Evolutionary conservation across 306 rosid species (phyloP).

Genomic region (Senna siamea): DNA sequence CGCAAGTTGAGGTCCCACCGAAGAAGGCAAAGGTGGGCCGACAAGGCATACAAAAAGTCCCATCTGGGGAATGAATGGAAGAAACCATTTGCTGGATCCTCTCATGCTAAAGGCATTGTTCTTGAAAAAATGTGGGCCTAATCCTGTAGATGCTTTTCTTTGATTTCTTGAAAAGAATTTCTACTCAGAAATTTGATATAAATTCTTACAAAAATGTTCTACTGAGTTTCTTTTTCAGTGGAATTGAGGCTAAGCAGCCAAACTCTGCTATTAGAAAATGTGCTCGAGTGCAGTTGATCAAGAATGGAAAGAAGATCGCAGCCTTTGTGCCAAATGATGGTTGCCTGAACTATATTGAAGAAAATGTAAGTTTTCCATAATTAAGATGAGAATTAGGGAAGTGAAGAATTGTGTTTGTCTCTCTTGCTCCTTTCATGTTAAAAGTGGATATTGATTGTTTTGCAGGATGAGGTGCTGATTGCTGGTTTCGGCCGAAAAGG

Average conservation of each 20-base stretch:
- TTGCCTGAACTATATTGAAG: slow-evolving; percentile 66
- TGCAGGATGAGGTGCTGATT: slow-evolving; percentile 73
- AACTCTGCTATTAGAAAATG: slow-evolving; percentile 75
- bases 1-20: slow-evolving; percentile 76
- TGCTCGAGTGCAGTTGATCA: slow-evolving; percentile 69
- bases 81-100: slow-evolving; percentile 72
- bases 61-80: slow-evolving; percentile 74
- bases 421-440: not conserved
- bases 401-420: not conserved
- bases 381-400: slow-evolving; percentile 9
- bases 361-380: slow-evolving; percentile 51
- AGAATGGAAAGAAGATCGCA: slow-evolving; percentile 71
- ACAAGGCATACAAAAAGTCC: slow-evolving; percentile 68
- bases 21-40: slow-evolving; percentile 72
- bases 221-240: slow-evolving; percentile 44
- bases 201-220: slow-evolving; percentile 5
- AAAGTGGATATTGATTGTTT: not conserved
- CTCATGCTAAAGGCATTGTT: slow-evolving; percentile 67
- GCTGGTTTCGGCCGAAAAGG: slow-evolving; percentile 72
- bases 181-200: not conserved
- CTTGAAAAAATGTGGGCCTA: slow-evolving; percentile 62
- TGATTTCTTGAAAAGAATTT: slow-evolving; percentile 4
- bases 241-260: slow-evolving; percentile 74
- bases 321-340: slow-evolving; percentile 78
- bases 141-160: slow-evolving; percentile 12